Base-by-base conservation (phyloP, 108 stramenopile species). In the Schizochytrium sp. region DNA sequence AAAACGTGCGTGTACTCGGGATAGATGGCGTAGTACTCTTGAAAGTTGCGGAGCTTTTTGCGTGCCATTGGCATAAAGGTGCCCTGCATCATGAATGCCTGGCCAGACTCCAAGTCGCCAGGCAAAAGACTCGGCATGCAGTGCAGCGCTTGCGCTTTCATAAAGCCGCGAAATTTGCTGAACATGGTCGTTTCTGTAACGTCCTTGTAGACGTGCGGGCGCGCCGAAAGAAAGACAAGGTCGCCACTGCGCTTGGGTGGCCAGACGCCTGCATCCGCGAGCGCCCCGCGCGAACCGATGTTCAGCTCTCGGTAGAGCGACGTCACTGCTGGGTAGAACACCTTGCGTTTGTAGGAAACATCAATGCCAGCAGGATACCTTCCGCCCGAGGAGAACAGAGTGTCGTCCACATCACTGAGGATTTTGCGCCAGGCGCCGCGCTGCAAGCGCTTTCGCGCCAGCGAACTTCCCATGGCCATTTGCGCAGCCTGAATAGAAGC, bases 151-250 rank as follows among this genome's bases (percentile, higher is more conserved):
- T 93, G 91, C 29, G 41, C 25, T 60, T 92, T 92, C 55, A 96
- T 92, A 0, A 99, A 93, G 87, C 95, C 96, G 90, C 96, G 94
- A 91, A 99, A 98, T 87, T 98, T 98, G 55, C 93, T 94, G 93
- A 96, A 97, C 87, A 96, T 97, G 3, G 92, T 90, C 83, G 96
- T 95, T 87, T 98, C 97, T 21, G 96, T 96, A 71, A 98, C 91
- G 90, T 98, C 98, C 90, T 98, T 98, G 94, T 98, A 99, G 71
- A 99, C 92, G 93, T 99, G 99, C 10, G 99, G 98, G 57, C 99
- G 92, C 55, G 99, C 99, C 8, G 97, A 97, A 5, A 99, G 92
- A 90, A 99, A 99, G 18, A 97, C 98, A 19, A 99, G 94, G 93
- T 99, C 98, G 19, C 76, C 76, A 4, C 45, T 53, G 48, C 76